Conservation (phyloP, 306 rosid genomes). For the Quillaja saponaria region DNA sequence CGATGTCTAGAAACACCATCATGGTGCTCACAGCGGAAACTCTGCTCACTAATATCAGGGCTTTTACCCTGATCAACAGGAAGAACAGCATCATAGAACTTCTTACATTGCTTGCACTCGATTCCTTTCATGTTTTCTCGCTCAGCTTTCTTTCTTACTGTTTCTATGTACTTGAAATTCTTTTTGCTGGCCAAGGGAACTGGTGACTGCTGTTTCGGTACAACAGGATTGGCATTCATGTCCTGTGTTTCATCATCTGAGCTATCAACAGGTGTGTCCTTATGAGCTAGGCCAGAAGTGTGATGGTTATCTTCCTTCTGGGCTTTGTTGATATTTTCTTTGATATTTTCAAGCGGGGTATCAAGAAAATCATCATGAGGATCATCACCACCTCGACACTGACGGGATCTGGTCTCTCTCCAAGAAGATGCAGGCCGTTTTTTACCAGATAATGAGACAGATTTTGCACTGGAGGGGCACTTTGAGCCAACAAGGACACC, state of each 20-base stretch:
- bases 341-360: constrained; percentile 76
- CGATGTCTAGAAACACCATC: constrained; percentile 98
- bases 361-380: constrained; percentile 94
- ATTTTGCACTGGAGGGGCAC: constrained; percentile 42
- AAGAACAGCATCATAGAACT: constrained; percentile 91
- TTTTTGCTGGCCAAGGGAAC: constrained; percentile 37
- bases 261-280: constrained; percentile 38
- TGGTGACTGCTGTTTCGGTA: constrained; percentile 37
- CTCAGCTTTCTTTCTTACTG: constrained; percentile 91
- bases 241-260: constrained; percentile 92
- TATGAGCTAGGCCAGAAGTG: constrained; percentile 26
- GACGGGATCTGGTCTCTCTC: constrained; percentile 77
- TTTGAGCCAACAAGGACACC: constrained; percentile 37
- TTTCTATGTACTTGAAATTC: constrained; percentile 78
- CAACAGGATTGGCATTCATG: constrained; percentile 38
- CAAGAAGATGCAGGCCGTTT: constrained; percentile 76
- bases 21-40: constrained; percentile 80
- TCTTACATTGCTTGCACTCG: constrained; percentile 90
- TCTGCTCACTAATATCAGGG: constrained; percentile 38
- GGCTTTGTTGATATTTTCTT: constrained; percentile 60
- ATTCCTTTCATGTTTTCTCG: constrained; percentile 85
- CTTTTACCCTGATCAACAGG: constrained; percentile 52
- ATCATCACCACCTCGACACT: constrained; percentile 68
- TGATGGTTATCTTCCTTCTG: constrained; percentile 36
- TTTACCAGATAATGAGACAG: constrained; percentile 45